Evolutionary conservation across 1,284 basidiomycete species (phyloP), one percentile per base, ranked within the genome.

Genomic region (Cryptococcus sp.): DNA sequence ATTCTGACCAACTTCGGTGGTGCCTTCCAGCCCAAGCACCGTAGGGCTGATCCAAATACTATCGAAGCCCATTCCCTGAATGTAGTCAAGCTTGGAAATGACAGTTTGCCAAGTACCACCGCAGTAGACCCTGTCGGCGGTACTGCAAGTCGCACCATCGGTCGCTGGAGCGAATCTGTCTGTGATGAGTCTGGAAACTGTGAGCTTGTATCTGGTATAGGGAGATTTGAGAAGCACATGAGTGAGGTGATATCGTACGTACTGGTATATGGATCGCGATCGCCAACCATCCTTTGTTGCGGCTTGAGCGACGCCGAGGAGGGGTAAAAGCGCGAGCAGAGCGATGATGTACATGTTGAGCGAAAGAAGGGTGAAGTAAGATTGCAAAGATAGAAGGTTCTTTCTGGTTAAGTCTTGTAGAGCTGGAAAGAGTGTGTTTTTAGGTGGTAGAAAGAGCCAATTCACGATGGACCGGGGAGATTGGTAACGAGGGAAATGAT

Each of bases 61-160:
- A 51, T 87, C 87, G 72, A 89, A 89, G 4, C 88, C 88, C 72
- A 87, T 85, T 59, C 83, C 79, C 61, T 89, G 85, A 56, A 89
- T 85, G 69, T 89, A 89, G 73, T 89, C 87, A 40, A 91, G 80
- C 71, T 88, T 87, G 57, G 81, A 79, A 51, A 82, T 82, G 66
- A 89, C 83, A 3, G 85, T 84, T 55, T 83, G 83, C 86, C 86
- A 91, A 6, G 83, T 87, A 5, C 89, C 88, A 22, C 88, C 87
- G 64, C 88, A 89, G 80, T 84, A 89, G 0, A 82, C 83, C 39
- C 68, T 56, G 29, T 60, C 61, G 22, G 55, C 62, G 17, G 83
- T 80, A 63, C 86, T 78, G 69, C 88, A 89, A n/a, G 78, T 72
- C 62, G 83, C 79, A 3, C 83, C 77, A 25, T 82, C 82, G 0